Conservation (phyloP, 192 early-diverging fungal genomes). For the Gamsiella multidivaricata region DNA sequence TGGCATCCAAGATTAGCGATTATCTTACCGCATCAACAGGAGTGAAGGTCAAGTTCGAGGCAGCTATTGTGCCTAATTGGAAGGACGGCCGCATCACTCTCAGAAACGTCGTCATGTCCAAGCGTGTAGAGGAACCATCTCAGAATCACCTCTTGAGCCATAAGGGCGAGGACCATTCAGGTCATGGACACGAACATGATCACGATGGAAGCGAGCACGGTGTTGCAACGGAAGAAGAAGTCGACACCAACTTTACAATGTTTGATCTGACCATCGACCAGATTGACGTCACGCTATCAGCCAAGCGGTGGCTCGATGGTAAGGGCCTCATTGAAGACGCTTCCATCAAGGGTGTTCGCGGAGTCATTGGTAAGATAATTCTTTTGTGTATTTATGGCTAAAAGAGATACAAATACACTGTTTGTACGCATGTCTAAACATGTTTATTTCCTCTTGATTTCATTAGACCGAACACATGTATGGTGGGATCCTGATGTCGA, state of each 20-base stretch:
- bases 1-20: conserved; percentile 80
- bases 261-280: conserved; percentile 86
- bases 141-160: neutral
- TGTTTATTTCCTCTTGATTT: neutral
- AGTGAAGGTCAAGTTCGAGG: conserved; percentile 86
- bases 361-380: conserved; percentile 69
- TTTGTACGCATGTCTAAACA: no score
- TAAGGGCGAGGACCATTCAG: conserved; percentile 49
- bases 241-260: conserved; percentile 87
- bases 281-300: conserved; percentile 84
- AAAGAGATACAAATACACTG: neutral
- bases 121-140: conserved; percentile 20
- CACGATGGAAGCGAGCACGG: conserved; percentile 37
- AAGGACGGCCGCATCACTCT: conserved; percentile 86
- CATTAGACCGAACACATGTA: conserved; percentile 80
- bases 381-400: neutral
- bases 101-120: conserved; percentile 76
- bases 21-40: conserved; percentile 86
- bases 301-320: conserved; percentile 93
- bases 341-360: conserved; percentile 87
- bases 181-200: conserved; percentile 51
- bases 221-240: conserved; percentile 39
- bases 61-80: conserved; percentile 94
- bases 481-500: conserved; percentile 74
- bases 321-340: conserved; percentile 85